Evolutionary conservation across 345 rosid genomes (phyloP).

Genomic region (Gynandropsis gynandra): DNA sequence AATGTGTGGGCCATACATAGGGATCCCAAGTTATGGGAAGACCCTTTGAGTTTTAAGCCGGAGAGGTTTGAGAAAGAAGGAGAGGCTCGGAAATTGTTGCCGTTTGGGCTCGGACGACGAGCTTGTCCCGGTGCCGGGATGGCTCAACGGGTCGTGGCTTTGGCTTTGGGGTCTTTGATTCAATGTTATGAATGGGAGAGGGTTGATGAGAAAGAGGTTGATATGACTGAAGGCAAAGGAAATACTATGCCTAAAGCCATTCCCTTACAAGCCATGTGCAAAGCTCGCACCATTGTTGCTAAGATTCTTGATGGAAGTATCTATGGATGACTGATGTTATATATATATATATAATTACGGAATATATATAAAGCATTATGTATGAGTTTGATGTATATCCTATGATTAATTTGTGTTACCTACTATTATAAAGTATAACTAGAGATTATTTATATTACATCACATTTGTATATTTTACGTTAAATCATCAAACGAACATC

Average conservation of each 20-base stretch:
- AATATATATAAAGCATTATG: background rate
- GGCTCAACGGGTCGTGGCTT: slow-evolving; percentile 31
- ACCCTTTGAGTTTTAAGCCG: slow-evolving; percentile 36
- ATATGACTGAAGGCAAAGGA: slow-evolving; percentile 37
- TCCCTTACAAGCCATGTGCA: slow-evolving; percentile 39
- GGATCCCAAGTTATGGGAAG: slow-evolving; percentile 40
- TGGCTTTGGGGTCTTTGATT: slow-evolving; percentile 34
- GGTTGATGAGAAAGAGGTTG: slow-evolving; percentile 24
- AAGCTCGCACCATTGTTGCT: slow-evolving; percentile 24
- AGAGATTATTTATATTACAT: no score
- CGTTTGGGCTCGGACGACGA: slow-evolving; percentile 48
- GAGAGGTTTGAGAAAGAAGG: slow-evolving; percentile 36
- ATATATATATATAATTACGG: background rate
- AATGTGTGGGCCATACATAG: slow-evolving; percentile 53
- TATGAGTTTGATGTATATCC: no score
- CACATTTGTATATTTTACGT: no score
- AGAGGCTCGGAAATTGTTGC: slow-evolving; percentile 25
- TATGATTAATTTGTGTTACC: no score
- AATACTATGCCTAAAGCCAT: slow-evolving; percentile 32
- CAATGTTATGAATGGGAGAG: slow-evolving; percentile 53
- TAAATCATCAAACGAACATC: no score
- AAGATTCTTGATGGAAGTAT: background rate
- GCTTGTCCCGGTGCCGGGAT: slow-evolving; percentile 44
- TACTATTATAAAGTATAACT: no score
- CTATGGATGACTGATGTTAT: background rate